phyloP scores from a whole-genome alignment of 2,329 filamentous ascomycete genomes.

The Hortaea werneckii region DNA sequence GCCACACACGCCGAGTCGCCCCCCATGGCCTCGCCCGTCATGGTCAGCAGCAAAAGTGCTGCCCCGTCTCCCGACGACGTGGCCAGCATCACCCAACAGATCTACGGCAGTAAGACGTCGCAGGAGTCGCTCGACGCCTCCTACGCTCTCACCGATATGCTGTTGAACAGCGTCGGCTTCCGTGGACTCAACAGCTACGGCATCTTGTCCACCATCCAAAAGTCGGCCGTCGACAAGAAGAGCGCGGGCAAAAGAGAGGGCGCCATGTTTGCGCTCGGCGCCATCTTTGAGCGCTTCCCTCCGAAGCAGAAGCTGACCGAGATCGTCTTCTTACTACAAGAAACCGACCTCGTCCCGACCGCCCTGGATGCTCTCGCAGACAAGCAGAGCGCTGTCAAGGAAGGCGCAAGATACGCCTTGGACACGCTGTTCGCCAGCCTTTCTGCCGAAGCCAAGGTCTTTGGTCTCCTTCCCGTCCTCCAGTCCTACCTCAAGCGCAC shows the following conservation, averaged over 20 bases:
- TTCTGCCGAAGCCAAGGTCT: constrained; percentile 70
- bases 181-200: constrained; percentile 53
- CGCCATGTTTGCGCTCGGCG: constrained; percentile 88
- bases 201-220: constrained; percentile 53
- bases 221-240: constrained; percentile 90
- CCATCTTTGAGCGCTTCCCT: constrained; percentile 84
- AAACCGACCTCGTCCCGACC: constrained; percentile 59
- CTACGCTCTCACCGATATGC: constrained; percentile 53
- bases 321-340: constrained; percentile 70
- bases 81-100: constrained; percentile 31
- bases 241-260: constrained; percentile 74
- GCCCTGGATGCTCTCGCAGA: constrained; percentile 81
- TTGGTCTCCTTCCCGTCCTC: constrained; percentile 69
- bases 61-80: constrained; percentile 40
- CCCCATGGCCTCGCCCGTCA: constrained; percentile 35
- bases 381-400: constrained; percentile 78
- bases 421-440: constrained; percentile 77
- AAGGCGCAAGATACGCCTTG: constrained; percentile 87
- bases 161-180: constrained; percentile 56
- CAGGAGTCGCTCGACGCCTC: constrained; percentile 51
- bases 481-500: constrained; percentile 66
- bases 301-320: constrained; percentile 67
- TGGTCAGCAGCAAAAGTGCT: constrained; percentile 35
- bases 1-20: constrained; percentile 43
- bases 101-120: constrained; percentile 43